Conservation (phyloP, 768 basidiomycete genomes). For the Leucosporidium scottii region DNA sequence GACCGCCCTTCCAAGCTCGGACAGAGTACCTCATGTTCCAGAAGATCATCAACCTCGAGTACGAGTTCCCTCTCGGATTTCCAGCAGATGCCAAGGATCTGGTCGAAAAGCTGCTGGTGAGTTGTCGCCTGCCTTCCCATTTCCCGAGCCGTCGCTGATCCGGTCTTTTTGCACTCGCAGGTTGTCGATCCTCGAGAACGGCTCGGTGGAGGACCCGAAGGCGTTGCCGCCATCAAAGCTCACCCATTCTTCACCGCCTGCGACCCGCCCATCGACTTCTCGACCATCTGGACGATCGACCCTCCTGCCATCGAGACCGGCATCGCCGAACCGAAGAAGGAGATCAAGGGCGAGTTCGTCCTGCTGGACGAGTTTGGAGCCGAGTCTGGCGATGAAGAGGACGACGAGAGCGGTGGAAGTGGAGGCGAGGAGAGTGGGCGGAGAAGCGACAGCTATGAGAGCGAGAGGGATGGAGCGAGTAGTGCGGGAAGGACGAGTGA, state of each 20-base stretch:
- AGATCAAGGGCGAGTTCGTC: constrained; percentile 19
- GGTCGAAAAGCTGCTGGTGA: constrained; percentile 66
- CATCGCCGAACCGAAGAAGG: constrained; percentile 22
- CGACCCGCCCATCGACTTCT: constrained; percentile 29
- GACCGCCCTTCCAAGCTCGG: constrained; percentile 77
- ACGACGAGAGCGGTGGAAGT: neutral
- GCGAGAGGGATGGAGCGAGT: no score
- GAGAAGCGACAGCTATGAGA: neutral
- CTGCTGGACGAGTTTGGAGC: constrained; percentile 12
- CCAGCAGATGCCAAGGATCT: constrained; percentile 69
- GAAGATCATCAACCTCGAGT: constrained; percentile 82
- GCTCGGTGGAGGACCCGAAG: constrained; percentile 29
- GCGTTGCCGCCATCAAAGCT: constrained; percentile 29
- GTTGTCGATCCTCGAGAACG: constrained; percentile 33
- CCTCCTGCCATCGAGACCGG: constrained; percentile 35
- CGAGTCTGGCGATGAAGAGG: neutral
- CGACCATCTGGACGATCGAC: constrained; percentile 32
- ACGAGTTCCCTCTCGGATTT: constrained; percentile 77
- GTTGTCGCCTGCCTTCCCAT: constrained; percentile 20
- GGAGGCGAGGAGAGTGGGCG: constrained; percentile 3
- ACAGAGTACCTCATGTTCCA: constrained; percentile 94
- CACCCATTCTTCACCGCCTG: constrained; percentile 34
- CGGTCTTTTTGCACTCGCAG: neutral
- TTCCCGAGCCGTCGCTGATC: neutral
- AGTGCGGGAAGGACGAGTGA: no score